Evolutionary conservation across 129 eudicot genomes (phyloP).

Genomic region (Flaveria sonorensis): DNA sequence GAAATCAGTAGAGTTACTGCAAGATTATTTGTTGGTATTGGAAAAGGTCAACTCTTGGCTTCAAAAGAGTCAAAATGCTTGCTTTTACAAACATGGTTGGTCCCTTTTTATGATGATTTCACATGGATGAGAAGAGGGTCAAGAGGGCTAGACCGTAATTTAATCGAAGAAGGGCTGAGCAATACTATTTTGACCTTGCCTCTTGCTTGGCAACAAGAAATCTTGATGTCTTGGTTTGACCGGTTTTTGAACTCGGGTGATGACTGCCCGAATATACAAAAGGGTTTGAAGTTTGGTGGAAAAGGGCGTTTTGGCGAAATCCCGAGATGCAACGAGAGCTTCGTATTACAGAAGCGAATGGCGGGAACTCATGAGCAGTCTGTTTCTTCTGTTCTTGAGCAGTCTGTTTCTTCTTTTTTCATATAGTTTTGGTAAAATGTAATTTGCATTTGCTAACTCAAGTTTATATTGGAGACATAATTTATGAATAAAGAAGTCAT

Average conservation of each 20-base stretch:
- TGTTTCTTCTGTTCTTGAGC: constrained; percentile 26
- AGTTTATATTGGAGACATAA: constrained; percentile 16
- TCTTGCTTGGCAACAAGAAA: constrained; percentile 74
- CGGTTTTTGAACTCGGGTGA: constrained; percentile 83
- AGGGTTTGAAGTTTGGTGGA: constrained; percentile 98
- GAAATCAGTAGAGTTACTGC: constrained; percentile 89
- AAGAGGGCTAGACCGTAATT: constrained; percentile 79
- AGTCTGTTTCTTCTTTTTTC: constrained; percentile 12
- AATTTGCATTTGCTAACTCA: constrained; percentile 23
- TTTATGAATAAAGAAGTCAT: constrained; percentile 24
- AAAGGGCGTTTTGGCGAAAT: constrained; percentile 84
- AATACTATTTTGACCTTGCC: constrained; percentile 85
- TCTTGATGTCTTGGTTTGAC: constrained; percentile 91
- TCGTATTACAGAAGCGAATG: constrained; percentile 22
- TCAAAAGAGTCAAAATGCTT: constrained; percentile 80
- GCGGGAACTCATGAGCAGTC: constrained; percentile 41
- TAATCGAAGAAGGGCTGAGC: constrained; percentile 88
- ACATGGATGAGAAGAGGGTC: constrained; percentile 94
- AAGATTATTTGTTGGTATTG: constrained; percentile 85
- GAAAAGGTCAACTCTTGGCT: constrained; percentile 85
- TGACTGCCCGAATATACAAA: constrained; percentile 94
- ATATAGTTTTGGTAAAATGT: constrained; percentile 21
- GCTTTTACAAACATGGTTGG: constrained; percentile 93
- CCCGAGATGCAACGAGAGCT: constrained; percentile 37
- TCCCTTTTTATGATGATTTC: constrained; percentile 90